phyloP scores from a whole-genome alignment of 2,329 filamentous ascomycete species.

The Colletotrichum tanaceti region DNA sequence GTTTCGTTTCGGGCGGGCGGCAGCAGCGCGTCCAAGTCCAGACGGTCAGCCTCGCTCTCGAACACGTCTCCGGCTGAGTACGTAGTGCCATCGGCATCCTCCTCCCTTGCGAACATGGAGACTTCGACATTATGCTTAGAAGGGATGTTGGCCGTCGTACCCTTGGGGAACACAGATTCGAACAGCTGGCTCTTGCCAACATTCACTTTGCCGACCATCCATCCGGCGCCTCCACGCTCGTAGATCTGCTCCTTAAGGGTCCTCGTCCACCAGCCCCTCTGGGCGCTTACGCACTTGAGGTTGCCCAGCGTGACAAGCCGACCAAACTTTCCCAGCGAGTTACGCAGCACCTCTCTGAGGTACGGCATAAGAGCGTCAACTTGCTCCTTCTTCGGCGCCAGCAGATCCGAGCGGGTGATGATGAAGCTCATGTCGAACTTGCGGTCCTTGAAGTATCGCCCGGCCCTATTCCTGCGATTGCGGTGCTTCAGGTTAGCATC shows the following conservation, averaged over 20 bases:
- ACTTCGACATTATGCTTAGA: constrained; percentile 29
- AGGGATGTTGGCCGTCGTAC: constrained; percentile 46
- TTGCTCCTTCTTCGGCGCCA: constrained; percentile 85
- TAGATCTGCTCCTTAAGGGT: constrained; percentile 88
- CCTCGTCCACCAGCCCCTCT: constrained; percentile 90
- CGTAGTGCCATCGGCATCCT: constrained; percentile 22
- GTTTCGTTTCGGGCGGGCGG: constrained; percentile 80
- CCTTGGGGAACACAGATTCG: constrained; percentile 86
- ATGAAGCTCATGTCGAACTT: constrained; percentile 88
- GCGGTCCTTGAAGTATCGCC: constrained; percentile 73
- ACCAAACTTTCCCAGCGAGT: constrained; percentile 76
- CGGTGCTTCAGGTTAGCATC: constrained; percentile 80
- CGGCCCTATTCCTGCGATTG: constrained; percentile 80
- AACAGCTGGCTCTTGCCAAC: constrained; percentile 97
- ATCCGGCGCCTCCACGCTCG: constrained; percentile 84
- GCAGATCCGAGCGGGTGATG: constrained; percentile 86
- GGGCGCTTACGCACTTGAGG: constrained; percentile 85
- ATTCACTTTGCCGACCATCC: constrained; percentile 98
- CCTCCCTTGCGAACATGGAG: constrained; percentile 37
- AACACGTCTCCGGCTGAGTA: constrained; percentile 23
- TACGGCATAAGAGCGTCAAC: constrained; percentile 91
- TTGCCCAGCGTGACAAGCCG: constrained; percentile 86
- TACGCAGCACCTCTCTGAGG: constrained; percentile 79
- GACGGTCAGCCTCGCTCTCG: constrained; percentile 43
- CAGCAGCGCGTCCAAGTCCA: constrained; percentile 69